Base-by-base conservation (phyloP, 352 stramenopile genomes). In the Pythium aristosporum region DNA sequence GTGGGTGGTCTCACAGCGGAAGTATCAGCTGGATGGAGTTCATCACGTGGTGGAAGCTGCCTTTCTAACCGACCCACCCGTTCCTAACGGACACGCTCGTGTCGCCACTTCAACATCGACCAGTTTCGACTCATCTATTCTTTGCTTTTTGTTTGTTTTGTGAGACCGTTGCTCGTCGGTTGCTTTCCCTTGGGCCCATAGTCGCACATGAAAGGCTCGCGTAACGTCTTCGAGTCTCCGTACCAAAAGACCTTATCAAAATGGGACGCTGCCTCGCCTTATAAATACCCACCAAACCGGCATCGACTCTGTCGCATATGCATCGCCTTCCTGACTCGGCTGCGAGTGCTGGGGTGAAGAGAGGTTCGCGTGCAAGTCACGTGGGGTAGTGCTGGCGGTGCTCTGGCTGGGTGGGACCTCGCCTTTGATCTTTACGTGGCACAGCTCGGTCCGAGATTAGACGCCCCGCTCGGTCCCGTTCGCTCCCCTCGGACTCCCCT, bases 21-120 rank as follows among this genome's bases (percentile, higher is more conserved):
- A 65, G 71, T 30, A 89, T 91, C 67, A 77, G 67, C 65, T 91
- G 82, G 80, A 66, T 61, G 50, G 82, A 91, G 69, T 91, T 91
- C 75, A 88, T 91, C 67, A 67, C 80, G 57, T 91, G 77, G 80
- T 89, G 82, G 82, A 89, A 91, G 79, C 64, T 82, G 16, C 77
- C 80, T 16, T 89, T 87, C 69, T 89, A 69, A 65, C 23, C 34
- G 44, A 57, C 15, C 23, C 21, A 16, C 25, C 8, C 25, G 57
- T 63, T 56, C 46, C 12, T 63, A 63, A 56, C 49, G 15, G 30
- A 20, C 30, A 65, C 32, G 32, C 9, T 10, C 11, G 34, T 54
- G 57, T 58, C 51, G 47, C 48, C 58, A 62, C 61, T 67, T 67
- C 54, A 63, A 69, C 25, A 30, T 30, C 25, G 25, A 43, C 30